Evolutionary conservation across 805 yeast species (phyloP).

Genomic region (Barnettozyma pratensis): DNA sequence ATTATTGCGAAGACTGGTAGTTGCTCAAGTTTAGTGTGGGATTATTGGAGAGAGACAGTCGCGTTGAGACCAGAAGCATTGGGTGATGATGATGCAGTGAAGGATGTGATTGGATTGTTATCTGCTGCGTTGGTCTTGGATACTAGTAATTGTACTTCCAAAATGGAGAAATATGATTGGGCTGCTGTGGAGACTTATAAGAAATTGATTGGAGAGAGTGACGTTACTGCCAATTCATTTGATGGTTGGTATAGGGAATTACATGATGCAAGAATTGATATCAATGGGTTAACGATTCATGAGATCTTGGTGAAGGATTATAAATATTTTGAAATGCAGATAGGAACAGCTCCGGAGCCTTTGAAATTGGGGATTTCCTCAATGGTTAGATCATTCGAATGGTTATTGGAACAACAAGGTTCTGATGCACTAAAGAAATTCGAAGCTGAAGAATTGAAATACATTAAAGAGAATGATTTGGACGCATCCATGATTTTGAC

Average conservation of each 20-base stretch:
- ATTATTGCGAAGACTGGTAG: constrained; percentile 64
- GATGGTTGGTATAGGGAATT: constrained; percentile 27
- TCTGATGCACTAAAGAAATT: constrained; percentile 19
- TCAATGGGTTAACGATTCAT: constrained; percentile 49
- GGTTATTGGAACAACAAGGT: constrained; percentile 17
- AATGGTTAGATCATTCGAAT: constrained; percentile 54
- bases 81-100: constrained; percentile 15
- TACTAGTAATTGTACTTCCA: constrained; percentile 60
- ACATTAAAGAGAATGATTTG: not conserved
- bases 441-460: constrained; percentile 31
- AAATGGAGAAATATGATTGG: constrained; percentile 58
- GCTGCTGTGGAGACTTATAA: constrained; percentile 38
- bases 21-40: constrained; percentile 70
- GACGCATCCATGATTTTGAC: constrained; percentile 43
- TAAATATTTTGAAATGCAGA: constrained; percentile 53
- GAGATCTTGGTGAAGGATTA: constrained; percentile 82
- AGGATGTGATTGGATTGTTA: constrained; percentile 32
- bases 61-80: not conserved
- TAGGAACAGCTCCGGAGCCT: constrained; percentile 25
- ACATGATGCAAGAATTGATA: constrained; percentile 51
- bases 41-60: constrained; percentile 41
- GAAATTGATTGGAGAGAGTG: not conserved
- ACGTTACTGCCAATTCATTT: not conserved
- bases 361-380: constrained; percentile 70
- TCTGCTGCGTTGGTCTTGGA: constrained; percentile 73